phyloP scores from a whole-genome alignment of 164 flowering plant genomes.

The Piper longum region DNA sequence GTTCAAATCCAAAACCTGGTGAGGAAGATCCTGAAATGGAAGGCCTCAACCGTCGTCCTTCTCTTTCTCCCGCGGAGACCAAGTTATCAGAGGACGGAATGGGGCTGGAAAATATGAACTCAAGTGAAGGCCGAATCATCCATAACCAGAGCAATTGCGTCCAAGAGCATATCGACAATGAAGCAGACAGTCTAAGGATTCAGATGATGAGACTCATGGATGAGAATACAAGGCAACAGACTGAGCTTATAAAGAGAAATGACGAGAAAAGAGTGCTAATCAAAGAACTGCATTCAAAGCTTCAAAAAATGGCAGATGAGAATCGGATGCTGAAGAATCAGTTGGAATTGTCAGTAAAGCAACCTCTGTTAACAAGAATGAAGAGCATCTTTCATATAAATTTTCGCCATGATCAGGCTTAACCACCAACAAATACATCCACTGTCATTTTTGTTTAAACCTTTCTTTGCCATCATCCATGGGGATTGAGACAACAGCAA shows the following conservation, averaged over 20 bases:
- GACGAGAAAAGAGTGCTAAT: constrained; percentile 30
- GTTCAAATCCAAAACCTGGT: constrained; percentile 16
- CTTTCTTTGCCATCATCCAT: not conserved
- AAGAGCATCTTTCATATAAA: constrained; percentile 11
- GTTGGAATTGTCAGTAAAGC: constrained; percentile 7
- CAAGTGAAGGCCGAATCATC: not conserved
- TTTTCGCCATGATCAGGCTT: constrained; percentile 8
- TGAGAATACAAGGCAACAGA: constrained; percentile 27
- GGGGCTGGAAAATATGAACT: not conserved
- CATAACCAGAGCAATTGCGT: not conserved
- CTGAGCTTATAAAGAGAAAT: constrained; percentile 32
- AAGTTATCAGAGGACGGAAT: not conserved
- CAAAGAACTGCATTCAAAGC: constrained; percentile 16
- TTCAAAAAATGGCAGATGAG: constrained; percentile 18
- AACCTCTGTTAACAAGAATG: constrained; percentile 11
- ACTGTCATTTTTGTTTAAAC: not conserved
- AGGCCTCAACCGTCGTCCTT: too few species aligned
- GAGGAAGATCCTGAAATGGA: constrained; percentile 16
- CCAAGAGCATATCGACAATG: not conserved
- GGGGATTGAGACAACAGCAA: too few species aligned
- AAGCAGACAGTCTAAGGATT: not conserved
- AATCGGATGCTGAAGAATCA: constrained; percentile 19
- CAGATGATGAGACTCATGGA: constrained; percentile 23
- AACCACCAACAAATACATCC: not conserved
- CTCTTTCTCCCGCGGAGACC: not conserved